A percentile compares a stretch with the other conserved stretches of the same genome.
phyloP scores from a whole-genome alignment of 2,329 filamentous ascomycete species.

The Herpotrichia juniperi region DNA sequence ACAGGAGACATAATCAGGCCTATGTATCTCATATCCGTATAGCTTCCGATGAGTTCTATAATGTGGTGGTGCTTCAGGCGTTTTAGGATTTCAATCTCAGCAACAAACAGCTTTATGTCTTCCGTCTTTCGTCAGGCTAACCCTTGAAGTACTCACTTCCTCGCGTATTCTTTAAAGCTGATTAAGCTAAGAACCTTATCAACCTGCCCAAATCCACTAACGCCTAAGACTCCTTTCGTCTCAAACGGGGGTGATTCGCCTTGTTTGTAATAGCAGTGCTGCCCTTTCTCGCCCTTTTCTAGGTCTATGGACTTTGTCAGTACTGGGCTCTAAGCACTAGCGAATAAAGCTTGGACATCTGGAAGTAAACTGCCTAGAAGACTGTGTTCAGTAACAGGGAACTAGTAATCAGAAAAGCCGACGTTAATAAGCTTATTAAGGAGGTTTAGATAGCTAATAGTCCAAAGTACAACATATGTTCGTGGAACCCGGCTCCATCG shows the following conservation, averaged over 20 bases:
- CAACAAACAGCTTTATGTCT: slow-evolving; percentile 24
- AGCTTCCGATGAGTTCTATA: slow-evolving; percentile 35
- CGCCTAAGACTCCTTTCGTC: slow-evolving; percentile 22
- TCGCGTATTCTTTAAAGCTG: slow-evolving; percentile 24
- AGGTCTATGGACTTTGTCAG: slow-evolving; percentile 32
- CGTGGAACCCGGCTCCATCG: slow-evolving; percentile 26
- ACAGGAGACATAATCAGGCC: slow-evolving; percentile 36
- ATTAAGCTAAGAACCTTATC: slow-evolving; percentile 27
- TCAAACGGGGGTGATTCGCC: slow-evolving; percentile 26
- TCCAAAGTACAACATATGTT: slow-evolving; percentile 32
- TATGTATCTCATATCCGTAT: slow-evolving; percentile 33
- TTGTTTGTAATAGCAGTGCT: slow-evolving; percentile 28
- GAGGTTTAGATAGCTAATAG: slow-evolving; percentile 24
- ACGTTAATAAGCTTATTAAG: slow-evolving; percentile 27
- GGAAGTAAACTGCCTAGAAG: slow-evolving; percentile 19
- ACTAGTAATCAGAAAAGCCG: slow-evolving; percentile 30
- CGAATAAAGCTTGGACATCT: not conserved
- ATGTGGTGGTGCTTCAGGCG: slow-evolving; percentile 34
- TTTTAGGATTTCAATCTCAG: slow-evolving; percentile 35
- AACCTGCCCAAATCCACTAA: slow-evolving; percentile 29
- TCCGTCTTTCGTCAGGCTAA: slow-evolving; percentile 7
- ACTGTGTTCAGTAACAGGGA: slow-evolving; percentile 24
- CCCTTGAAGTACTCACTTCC: slow-evolving; percentile 23
- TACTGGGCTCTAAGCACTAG: slow-evolving; percentile 23
- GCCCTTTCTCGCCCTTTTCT: slow-evolving; percentile 28